These are phyloP conservation scores for Plasmodium chabaudi DNA, from an alignment of 169 alveolate species.

Conservation along the genomic window DNA sequence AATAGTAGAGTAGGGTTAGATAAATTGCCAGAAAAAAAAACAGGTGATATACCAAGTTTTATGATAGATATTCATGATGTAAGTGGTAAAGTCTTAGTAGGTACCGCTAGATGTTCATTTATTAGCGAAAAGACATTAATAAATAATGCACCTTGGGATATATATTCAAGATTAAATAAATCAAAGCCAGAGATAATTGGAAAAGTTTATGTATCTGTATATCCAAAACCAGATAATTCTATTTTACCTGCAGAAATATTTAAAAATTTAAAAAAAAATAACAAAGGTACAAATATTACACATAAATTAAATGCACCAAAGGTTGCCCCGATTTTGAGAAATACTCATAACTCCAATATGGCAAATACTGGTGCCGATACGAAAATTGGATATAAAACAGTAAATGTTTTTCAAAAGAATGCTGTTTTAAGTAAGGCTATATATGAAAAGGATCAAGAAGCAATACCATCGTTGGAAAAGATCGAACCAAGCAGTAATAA, in stretches of 20 bases:
- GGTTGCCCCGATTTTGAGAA: not conserved
- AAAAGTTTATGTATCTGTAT: conserved; percentile 82
- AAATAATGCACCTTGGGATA: conserved; percentile 81
- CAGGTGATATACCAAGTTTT: conserved; percentile 86
- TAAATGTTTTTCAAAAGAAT: not conserved
- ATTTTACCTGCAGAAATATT: conserved; percentile 89
- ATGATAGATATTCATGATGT: conserved; percentile 82
- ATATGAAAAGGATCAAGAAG: not conserved
- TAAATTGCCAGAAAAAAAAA: conserved; percentile 83
- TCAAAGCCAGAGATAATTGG: conserved; percentile 78
- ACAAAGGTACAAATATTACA: not conserved
- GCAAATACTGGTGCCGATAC: not conserved
- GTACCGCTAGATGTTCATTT: conserved; percentile 78
- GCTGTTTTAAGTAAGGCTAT: conserved; percentile 13
- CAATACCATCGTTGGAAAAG: not conserved
- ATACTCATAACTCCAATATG: not conserved
- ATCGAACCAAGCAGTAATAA: too few species aligned
- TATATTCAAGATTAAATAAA: conserved; percentile 77
- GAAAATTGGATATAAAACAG: not conserved
- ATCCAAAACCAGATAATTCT: conserved; percentile 82
- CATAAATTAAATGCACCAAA: not conserved
- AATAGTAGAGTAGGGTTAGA: conserved; percentile 78
- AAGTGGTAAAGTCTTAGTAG: conserved; percentile 48
- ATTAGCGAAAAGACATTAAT: conserved; percentile 80
- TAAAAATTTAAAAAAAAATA: conserved; percentile 40